Evolutionary conservation across 2,329 filamentous ascomycete genomes (phyloP), one percentile per base, ranked within the genome.

Genomic region (Exophiala lecanii-corni): DNA sequence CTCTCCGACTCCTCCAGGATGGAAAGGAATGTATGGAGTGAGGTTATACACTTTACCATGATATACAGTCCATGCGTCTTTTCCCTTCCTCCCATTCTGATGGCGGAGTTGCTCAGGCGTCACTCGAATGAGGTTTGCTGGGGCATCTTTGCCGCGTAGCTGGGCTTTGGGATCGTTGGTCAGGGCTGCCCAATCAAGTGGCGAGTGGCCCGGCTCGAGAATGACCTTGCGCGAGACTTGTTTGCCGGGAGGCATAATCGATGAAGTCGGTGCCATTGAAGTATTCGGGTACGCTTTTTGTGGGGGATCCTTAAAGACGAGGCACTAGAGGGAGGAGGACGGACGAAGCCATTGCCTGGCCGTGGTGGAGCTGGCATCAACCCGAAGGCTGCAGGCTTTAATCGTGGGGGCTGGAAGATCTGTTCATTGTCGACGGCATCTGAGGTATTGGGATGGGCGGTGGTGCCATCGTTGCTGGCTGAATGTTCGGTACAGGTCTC

Each of bases 41-140:
- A 98, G 82, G 59, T 97, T 97, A 68, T 97, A 98, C 19, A 97
- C 91, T 58, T 86, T 85, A 1, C 91, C 89, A 47, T 87, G 84
- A 48, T 94, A 82, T 1, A 81, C 86, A 47, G 85, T 94, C 92
- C 92, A 98, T 1, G 89, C 88, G 57, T 94, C 86, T 49, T 78
- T 82, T 6, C 88, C 88, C 60, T 84, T 86, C 20, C 91, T 79
- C 0, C 91, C 91, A 28, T 86, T 94, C 66, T 88, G 81, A 28
- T 71, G 66, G 61, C 82, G 84, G 9, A 98, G 74, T 74, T 87
- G 79, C 4, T 81, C 82, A 1, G 91, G 89, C 4, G 89, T 86
- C 25, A 98, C 88, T 34, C 85, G 81, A 68, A 72, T 79, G 73
- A 45, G 75, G 56, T 48, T 84, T 53, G 67, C 58, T 0, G 80